These are phyloP conservation scores for Pythium aristosporum DNA, from an alignment of 352 stramenopile species.

Conservation along the genomic window DNA sequence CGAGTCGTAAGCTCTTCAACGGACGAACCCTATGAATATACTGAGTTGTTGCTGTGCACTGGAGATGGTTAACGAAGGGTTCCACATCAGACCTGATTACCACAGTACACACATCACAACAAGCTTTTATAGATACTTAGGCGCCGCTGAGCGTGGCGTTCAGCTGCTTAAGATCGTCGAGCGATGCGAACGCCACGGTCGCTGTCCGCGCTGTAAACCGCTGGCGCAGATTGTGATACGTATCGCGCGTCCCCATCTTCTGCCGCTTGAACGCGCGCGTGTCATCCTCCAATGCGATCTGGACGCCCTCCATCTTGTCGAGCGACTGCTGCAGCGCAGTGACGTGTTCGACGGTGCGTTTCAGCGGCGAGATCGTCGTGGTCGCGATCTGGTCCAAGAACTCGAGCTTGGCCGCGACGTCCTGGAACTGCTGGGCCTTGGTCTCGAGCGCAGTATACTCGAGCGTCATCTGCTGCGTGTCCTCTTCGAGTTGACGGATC, in stretches of 20 bases:
- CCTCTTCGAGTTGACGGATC: constrained; percentile 27
- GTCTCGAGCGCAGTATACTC: constrained; percentile 47
- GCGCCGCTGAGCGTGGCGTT: constrained; percentile 15
- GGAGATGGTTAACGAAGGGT: no score
- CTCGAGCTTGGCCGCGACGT: constrained; percentile 33
- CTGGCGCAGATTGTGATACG: constrained; percentile 49
- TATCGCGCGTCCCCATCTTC: constrained; percentile 49
- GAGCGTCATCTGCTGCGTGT: constrained; percentile 41
- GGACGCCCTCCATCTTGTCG: constrained; percentile 47
- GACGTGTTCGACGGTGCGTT: constrained; percentile 47
- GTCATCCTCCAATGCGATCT: constrained; percentile 45
- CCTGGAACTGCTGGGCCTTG: constrained; percentile 39
- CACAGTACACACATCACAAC: background rate
- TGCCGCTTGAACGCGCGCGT: constrained; percentile 48
- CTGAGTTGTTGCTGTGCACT: background rate
- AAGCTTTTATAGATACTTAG: constrained; percentile 12
- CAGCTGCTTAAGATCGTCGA: constrained; percentile 58
- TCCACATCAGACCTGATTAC: no score
- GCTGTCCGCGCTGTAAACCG: constrained; percentile 49
- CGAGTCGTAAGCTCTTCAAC: constrained; percentile 50
- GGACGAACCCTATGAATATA: background rate
- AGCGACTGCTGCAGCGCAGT: constrained; percentile 41
- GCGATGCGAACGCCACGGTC: constrained; percentile 45
- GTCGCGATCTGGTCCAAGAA: constrained; percentile 49
- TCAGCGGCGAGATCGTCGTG: constrained; percentile 42